Percentiles rank a stretch among this genome's conserved stretches.
These are phyloP conservation scores for Suhomyces wounanorum DNA, from an alignment of 1,139 yeast species.

Conservation along the genomic window DNA sequence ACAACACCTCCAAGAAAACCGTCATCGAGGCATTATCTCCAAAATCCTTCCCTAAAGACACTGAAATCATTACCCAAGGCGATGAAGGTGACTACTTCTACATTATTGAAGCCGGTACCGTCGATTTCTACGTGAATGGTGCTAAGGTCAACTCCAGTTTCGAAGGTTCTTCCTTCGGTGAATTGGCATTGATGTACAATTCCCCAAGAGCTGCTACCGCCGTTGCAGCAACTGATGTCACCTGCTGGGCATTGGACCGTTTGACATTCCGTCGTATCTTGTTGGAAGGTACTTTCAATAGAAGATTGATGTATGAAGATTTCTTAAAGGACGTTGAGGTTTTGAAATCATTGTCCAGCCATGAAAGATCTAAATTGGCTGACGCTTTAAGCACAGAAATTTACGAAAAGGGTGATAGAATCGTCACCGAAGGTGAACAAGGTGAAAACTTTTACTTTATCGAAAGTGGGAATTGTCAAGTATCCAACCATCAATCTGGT, in stretches of 20 bases:
- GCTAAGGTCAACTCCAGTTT: constrained; percentile 71
- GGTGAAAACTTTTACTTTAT: constrained; percentile 92
- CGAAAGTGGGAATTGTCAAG: constrained; percentile 84
- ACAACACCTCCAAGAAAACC: constrained; percentile 70
- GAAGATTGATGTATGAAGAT: constrained; percentile 87
- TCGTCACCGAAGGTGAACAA: constrained; percentile 83
- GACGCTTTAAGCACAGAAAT: constrained; percentile 86
- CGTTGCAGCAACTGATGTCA: constrained; percentile 65
- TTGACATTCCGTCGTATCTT: constrained; percentile 89
- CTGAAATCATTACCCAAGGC: constrained; percentile 84
- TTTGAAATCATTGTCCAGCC: constrained; percentile 66
- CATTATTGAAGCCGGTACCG: constrained; percentile 82
- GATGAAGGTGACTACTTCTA: constrained; percentile 96
- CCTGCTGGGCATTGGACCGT: constrained; percentile 89
- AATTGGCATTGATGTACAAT: constrained; percentile 94
- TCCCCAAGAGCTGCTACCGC: constrained; percentile 98
- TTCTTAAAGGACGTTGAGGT: constrained; percentile 87
- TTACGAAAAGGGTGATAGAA: constrained; percentile 70
- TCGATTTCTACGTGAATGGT: constrained; percentile 78
- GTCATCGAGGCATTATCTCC: constrained; percentile 83
- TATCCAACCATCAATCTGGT: constrained; percentile 58
- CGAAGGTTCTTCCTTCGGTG: constrained; percentile 93
- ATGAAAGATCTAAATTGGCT: constrained; percentile 88
- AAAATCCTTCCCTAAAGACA: constrained; percentile 58
- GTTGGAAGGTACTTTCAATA: constrained; percentile 85